phyloP scores from a whole-genome alignment of 164 flowering plant species.

The Stephania yunnanensis region DNA sequence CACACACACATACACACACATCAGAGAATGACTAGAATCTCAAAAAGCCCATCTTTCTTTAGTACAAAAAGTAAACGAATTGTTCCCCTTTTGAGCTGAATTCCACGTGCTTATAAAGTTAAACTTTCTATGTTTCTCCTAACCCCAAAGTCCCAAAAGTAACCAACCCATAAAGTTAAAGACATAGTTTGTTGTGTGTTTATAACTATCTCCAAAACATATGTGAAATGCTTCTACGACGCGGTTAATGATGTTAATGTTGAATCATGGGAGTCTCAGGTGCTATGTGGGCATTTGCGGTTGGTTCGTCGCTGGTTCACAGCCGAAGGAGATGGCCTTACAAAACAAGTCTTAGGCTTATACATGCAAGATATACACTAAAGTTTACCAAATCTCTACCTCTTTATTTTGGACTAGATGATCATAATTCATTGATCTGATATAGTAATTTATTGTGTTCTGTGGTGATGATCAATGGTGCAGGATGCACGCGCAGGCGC shows the following conservation, averaged over 20 bases:
- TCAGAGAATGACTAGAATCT: too few species aligned
- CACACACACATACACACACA: too few species aligned
- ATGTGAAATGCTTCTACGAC: not conserved
- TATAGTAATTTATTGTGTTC: not conserved
- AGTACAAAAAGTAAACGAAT: too few species aligned
- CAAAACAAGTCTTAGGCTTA: conserved; percentile 75
- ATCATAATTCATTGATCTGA: too few species aligned
- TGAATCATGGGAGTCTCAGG: conserved; percentile 29
- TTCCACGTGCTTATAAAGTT: not conserved
- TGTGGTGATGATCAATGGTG: not conserved
- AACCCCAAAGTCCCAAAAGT: not conserved
- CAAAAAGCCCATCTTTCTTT: too few species aligned
- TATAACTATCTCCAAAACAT: not conserved
- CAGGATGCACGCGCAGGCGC: conserved; percentile 91
- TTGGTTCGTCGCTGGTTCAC: conserved; percentile 61
- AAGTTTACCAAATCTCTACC: too few species aligned
- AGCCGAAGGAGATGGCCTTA: conserved; percentile 37
- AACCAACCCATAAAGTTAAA: too few species aligned
- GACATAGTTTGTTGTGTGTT: not conserved
- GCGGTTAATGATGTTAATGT: not conserved
- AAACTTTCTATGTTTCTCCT: not conserved
- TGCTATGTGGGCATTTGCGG: conserved; percentile 63
- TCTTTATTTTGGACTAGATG: not conserved
- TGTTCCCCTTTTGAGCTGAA: too few species aligned
- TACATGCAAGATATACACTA: conserved; percentile 64